These are phyloP conservation scores for Firmiana major DNA, from an alignment of 345 rosid genomes.

Conservation along the genomic window DNA sequence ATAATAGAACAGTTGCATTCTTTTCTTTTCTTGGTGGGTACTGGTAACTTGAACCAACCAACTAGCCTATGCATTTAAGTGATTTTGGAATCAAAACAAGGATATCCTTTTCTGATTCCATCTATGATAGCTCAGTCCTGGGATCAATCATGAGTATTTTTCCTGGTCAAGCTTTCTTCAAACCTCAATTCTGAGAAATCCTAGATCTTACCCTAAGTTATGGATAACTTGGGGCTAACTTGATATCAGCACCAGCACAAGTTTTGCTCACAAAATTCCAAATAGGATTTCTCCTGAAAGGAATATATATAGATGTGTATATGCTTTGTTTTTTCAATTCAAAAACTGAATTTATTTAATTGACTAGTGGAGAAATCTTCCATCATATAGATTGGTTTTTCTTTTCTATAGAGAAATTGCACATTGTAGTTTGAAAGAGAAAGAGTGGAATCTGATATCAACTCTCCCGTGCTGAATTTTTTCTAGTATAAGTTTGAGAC, in stretches of 20 bases:
- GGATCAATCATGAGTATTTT: background rate
- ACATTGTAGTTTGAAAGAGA: no score
- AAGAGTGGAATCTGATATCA: no score
- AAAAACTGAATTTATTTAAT: background rate
- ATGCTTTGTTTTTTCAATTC: background rate
- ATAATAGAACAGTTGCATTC: no score
- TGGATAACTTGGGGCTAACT: background rate
- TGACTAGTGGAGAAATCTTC: background rate
- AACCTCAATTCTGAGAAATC: background rate
- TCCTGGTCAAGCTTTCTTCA: background rate
- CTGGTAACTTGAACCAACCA: background rate
- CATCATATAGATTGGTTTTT: background rate
- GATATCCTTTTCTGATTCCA: background rate
- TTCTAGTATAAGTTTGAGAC: no score
- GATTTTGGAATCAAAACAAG: background rate
- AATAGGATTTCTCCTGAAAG: background rate
- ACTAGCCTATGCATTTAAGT: background rate
- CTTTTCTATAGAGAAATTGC: no score
- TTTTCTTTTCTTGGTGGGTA: background rate
- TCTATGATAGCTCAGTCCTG: background rate
- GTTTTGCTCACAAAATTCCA: background rate
- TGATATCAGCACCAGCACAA: background rate
- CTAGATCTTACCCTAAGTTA: background rate
- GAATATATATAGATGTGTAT: background rate
- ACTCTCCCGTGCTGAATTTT: no score